A percentile compares a stretch with the other conserved stretches of the same genome.
These are phyloP conservation scores for Cordyceps tenuipes DNA, from an alignment of 2,329 filamentous ascomycete species.

Conservation along the genomic window DNA sequence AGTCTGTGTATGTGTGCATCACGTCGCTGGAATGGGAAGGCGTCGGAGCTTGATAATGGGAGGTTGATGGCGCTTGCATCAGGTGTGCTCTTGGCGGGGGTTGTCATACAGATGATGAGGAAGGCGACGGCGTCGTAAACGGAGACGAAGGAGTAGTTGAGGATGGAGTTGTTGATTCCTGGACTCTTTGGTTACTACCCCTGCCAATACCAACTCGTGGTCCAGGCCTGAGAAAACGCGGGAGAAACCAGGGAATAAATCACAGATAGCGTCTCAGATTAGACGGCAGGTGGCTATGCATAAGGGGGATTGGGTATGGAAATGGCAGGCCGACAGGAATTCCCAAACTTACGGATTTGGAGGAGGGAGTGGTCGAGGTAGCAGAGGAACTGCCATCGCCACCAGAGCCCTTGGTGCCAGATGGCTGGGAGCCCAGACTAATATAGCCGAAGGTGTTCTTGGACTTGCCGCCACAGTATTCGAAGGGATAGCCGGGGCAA, in stretches of 20 bases:
- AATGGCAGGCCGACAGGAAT: neutral
- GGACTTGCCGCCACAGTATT: slow-evolving; percentile 55
- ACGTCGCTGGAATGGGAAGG: neutral
- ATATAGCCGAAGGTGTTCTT: slow-evolving; percentile 56
- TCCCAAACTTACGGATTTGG: slow-evolving; percentile 2
- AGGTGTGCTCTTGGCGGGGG: neutral
- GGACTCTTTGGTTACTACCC: slow-evolving; percentile 18
- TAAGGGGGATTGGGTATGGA: neutral
- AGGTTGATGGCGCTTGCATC: neutral
- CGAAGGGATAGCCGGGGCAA: slow-evolving; percentile 62
- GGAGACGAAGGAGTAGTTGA: slow-evolving; percentile 23
- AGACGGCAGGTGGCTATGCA: neutral
- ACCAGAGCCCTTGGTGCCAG: slow-evolving; percentile 41
- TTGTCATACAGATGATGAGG: slow-evolving; percentile 9
- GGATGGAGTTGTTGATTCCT: slow-evolving; percentile 25
- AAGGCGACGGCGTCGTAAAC: slow-evolving; percentile 31
- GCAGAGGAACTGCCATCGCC: slow-evolving; percentile 2
- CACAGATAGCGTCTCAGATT: neutral
- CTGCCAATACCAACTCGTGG: slow-evolving; percentile 19
- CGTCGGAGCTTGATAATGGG: neutral
- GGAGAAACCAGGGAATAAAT: neutral
- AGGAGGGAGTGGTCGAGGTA: slow-evolving; percentile 8
- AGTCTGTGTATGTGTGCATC: neutral
- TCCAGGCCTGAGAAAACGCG: slow-evolving; percentile 8
- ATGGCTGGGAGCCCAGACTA: slow-evolving; percentile 40